A percentile compares a stretch with the other conserved stretches of the same genome.
Conservation (phyloP, 2,329 filamentous ascomycete species). For the Xylaria sp. region DNA sequence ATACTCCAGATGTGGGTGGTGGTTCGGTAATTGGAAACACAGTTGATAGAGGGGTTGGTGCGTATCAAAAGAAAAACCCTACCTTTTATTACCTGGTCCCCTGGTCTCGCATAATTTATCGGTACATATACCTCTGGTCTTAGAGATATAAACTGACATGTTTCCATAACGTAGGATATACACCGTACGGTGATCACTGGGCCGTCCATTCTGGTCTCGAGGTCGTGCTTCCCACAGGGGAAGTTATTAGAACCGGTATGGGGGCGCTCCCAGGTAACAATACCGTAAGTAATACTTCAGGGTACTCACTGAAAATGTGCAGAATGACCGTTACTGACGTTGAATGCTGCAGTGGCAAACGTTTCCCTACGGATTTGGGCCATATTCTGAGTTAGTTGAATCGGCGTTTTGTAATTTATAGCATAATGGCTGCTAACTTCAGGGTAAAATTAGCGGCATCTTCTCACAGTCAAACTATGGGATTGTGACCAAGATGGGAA, state of each 20-base stretch:
- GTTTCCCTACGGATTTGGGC: conserved; percentile 57
- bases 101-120: not conserved
- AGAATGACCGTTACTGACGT: not conserved
- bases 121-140: too few species aligned
- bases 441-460: conserved; percentile 51
- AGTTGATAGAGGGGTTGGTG: conserved; percentile 53
- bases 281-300: conserved; percentile 34
- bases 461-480: conserved; percentile 63
- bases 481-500: conserved; percentile 64
- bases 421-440: conserved; percentile 16
- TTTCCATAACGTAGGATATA: conserved; percentile 52
- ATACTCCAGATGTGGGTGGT: conserved; percentile 56
- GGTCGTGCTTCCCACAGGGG: conserved; percentile 56
- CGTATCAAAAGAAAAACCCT: not conserved
- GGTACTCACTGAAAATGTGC: not conserved
- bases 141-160: not conserved
- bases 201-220: conserved; percentile 56
- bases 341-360: conserved; percentile 50
- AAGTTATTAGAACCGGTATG: conserved; percentile 57
- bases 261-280: conserved; percentile 53
- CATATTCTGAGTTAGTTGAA: conserved; percentile 49
- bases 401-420: not conserved
- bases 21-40: conserved; percentile 60
- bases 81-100: not conserved
- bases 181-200: conserved; percentile 58